A percentile compares a stretch with the other conserved stretches of the same genome.
Conservation (phyloP, 2,329 filamentous ascomycete species). For the Colletotrichum lentis region DNA sequence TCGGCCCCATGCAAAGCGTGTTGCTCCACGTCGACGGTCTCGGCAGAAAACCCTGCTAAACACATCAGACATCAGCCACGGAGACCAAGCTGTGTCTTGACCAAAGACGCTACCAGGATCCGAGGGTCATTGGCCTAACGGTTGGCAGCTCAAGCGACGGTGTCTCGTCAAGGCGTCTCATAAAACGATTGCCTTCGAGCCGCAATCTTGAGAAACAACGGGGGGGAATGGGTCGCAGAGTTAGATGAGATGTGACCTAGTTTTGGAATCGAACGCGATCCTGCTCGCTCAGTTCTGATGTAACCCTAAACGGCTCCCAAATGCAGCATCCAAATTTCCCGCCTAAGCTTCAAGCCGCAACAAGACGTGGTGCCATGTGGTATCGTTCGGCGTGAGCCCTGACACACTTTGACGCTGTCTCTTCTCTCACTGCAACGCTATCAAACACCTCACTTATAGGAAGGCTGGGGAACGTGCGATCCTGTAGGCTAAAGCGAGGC, state of each 20-base stretch:
- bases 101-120: neutral
- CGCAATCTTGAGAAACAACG: neutral
- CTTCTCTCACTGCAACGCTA: conserved; percentile 3
- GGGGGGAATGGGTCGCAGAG: conserved; percentile 1
- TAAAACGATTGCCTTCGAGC: neutral
- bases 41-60: conserved; percentile 3
- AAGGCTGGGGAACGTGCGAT: conserved; percentile 8
- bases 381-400: neutral
- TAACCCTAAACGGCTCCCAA: neutral
- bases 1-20: conserved; percentile 7
- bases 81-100: conserved; percentile 9
- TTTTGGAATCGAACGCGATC: conserved; percentile 1
- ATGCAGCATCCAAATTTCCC: neutral
- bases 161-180: neutral
- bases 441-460: neutral
- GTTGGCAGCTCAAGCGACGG: conserved; percentile 1
- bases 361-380: conserved; percentile 13
- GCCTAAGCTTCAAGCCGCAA: neutral
- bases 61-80: conserved; percentile 12
- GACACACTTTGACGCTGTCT: neutral
- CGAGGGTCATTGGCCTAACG: neutral
- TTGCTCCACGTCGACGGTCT: conserved; percentile 2
- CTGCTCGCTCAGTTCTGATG: neutral
- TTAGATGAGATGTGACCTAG: neutral
- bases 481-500: neutral